Evolutionary conservation across 2,329 filamentous ascomycete genomes (phyloP), one percentile per base, ranked within the genome.

Genomic region (Neodidymelliopsis sp.): DNA sequence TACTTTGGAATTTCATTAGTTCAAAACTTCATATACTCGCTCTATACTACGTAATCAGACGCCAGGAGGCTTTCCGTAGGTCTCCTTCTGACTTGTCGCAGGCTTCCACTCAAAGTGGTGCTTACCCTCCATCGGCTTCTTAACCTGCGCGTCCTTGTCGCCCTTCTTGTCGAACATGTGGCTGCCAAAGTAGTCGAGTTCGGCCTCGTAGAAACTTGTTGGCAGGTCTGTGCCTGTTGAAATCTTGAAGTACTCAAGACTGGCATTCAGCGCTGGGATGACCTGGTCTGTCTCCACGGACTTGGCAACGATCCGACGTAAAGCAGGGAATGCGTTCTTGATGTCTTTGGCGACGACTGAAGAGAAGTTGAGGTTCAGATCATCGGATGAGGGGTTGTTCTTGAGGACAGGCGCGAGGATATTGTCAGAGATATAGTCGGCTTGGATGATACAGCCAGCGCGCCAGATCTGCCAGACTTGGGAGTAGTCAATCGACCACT

Each of bases 141-240:
- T 65, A 15, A 66, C 71, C 2, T 80, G 78, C 2, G 78, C 73
- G 37, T 76, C 77, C 55, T 69, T 64, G 23, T 85, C 81, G 2
- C 77, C 77, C 56, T 80, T 80, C 53, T 79, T 75, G 63, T 88
- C 84, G 64, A 82, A 89, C 73, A 81, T 82, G 67, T 89, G 86
- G 27, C 80, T 78, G 0, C 87, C 86, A 65, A 90, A 90, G 62
- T 84, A 88, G 63, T 89, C 86, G 66, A 90, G 73, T 73, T 90
- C 80, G 0, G 86, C 86, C 70, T 89, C 86, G 73, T 86, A 85
- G 63, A 90, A 89, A 47, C 81, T 79, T 4, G 85, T 88, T 0
- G 86, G 86, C 23, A 90, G 67, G 49, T 80, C 79, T 3, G 79
- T 81, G 12, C 81, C 81, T 1, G 78, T 81, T 20, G 78, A 78